phyloP scores from a whole-genome alignment of 768 basidiomycete genomes.

The Auriculariales sp. region DNA sequence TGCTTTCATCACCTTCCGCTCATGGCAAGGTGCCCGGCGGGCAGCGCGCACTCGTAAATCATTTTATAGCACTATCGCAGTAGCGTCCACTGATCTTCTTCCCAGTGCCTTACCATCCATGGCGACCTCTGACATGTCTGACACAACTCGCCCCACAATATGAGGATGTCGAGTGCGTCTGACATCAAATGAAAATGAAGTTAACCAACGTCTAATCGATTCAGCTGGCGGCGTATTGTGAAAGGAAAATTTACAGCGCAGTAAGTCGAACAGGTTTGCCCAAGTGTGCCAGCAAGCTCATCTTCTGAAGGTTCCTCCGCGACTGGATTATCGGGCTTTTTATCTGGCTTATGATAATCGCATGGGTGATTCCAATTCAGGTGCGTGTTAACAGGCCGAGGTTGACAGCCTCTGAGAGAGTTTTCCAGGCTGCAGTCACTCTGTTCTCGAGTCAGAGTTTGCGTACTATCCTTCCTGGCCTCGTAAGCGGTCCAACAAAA shows the following conservation, averaged over 20 bases:
- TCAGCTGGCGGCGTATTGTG: background rate
- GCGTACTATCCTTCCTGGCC: background rate
- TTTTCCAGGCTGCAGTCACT: background rate
- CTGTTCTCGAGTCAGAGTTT: background rate
- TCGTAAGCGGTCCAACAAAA: background rate
- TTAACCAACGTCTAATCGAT: no score
- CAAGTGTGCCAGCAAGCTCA: background rate
- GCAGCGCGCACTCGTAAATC: background rate
- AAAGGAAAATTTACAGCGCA: background rate
- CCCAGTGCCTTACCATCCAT: background rate
- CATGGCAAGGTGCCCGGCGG: background rate
- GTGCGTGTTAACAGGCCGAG: background rate
- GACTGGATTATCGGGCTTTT: background rate
- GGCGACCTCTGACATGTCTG: background rate
- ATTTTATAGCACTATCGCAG: no score
- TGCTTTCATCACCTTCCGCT: background rate
- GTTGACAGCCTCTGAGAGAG: background rate
- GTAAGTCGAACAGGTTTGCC: background rate
- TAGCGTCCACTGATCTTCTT: no score
- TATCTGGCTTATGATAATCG: background rate
- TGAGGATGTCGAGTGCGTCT: slow-evolving; percentile 1
- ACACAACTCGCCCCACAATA: background rate
- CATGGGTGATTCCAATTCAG: background rate
- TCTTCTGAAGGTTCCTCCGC: background rate
- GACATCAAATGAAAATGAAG: no score